Conservation (phyloP, 73 alveolate species). For the Blepharisma stoltei region DNA sequence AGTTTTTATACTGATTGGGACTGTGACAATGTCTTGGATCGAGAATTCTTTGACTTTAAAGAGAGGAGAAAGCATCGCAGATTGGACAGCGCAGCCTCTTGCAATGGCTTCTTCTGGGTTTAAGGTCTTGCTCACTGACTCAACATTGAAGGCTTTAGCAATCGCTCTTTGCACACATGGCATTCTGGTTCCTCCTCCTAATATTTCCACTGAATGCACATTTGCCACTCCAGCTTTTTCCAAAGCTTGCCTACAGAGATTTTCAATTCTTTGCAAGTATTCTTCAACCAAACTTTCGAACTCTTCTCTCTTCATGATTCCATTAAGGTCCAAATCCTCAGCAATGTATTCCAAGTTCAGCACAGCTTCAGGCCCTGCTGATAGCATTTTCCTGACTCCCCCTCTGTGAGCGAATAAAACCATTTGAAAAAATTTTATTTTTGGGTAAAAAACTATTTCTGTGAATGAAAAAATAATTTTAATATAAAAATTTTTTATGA, state of each 20-base stretch:
- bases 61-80: slow-evolving; percentile 97
- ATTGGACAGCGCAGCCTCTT: slow-evolving; percentile 98
- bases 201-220: slow-evolving; percentile 79
- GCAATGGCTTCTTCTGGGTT: slow-evolving; percentile 95
- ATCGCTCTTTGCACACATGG: slow-evolving; percentile 67
- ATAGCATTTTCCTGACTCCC: slow-evolving; percentile 75
- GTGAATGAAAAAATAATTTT: no score
- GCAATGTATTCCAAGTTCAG: slow-evolving; percentile 69
- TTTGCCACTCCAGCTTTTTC: slow-evolving; percentile 54
- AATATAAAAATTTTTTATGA: no score
- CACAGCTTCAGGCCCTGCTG: slow-evolving; percentile 69
- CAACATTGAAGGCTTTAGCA: slow-evolving; percentile 67
- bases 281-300: slow-evolving; percentile 65
- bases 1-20: not conserved
- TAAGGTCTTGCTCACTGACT: slow-evolving; percentile 83
- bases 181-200: slow-evolving; percentile 84
- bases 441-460: no score
- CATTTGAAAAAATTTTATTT: no score
- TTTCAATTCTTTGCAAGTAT: slow-evolving; percentile 46
- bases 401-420: no score
- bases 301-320: slow-evolving; percentile 72
- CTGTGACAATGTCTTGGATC: not conserved
- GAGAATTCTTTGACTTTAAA: slow-evolving; percentile 81
- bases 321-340: slow-evolving; percentile 75
- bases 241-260: slow-evolving; percentile 53